These are phyloP conservation scores for Aspergillus sp. DNA, from an alignment of 2,329 filamentous ascomycete genomes.

Conservation along the genomic window DNA sequence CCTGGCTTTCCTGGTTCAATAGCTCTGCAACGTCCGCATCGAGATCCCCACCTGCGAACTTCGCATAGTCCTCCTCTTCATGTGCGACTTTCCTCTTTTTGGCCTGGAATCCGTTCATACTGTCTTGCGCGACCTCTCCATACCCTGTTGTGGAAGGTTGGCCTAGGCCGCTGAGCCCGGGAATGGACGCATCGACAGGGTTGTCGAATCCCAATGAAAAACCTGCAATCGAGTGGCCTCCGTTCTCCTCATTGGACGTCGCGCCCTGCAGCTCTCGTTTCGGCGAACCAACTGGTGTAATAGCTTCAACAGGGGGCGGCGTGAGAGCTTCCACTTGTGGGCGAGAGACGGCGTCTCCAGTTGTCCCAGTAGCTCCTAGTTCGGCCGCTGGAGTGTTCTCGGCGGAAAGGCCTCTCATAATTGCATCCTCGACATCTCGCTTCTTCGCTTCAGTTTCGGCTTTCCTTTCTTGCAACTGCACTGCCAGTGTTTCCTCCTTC, in stretches of 20 bases:
- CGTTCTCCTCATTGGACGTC: slow-evolving; percentile 24
- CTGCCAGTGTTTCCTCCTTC: slow-evolving; percentile 66
- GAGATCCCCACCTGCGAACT: slow-evolving; percentile 55
- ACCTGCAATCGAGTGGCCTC: slow-evolving; percentile 14
- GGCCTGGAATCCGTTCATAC: slow-evolving; percentile 32
- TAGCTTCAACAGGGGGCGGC: slow-evolving; percentile 65
- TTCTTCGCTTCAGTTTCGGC: slow-evolving; percentile 76
- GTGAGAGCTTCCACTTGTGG: slow-evolving; percentile 86
- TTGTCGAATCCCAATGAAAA: slow-evolving; percentile 25
- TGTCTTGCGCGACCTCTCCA: slow-evolving; percentile 24
- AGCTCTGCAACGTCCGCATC: slow-evolving; percentile 63
- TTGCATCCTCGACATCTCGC: slow-evolving; percentile 83
- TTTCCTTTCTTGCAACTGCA: slow-evolving; percentile 66
- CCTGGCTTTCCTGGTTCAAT: slow-evolving; percentile 48
- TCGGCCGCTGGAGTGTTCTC: slow-evolving; percentile 54
- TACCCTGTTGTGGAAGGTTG: slow-evolving; percentile 21
- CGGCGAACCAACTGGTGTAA: slow-evolving; percentile 54
- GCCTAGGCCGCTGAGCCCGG: slow-evolving; percentile 19
- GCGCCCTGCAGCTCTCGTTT: slow-evolving; percentile 35
- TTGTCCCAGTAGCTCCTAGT: slow-evolving; percentile 31
- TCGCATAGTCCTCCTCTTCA: slow-evolving; percentile 43
- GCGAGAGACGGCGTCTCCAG: slow-evolving; percentile 46
- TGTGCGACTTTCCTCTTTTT: slow-evolving; percentile 53
- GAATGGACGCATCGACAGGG: slow-evolving; percentile 17
- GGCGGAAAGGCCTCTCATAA: slow-evolving; percentile 77